A percentile compares a stretch with the other conserved stretches of the same genome.
phyloP scores from a whole-genome alignment of 2,329 filamentous ascomycete genomes.

The Verticillium nubilum region DNA sequence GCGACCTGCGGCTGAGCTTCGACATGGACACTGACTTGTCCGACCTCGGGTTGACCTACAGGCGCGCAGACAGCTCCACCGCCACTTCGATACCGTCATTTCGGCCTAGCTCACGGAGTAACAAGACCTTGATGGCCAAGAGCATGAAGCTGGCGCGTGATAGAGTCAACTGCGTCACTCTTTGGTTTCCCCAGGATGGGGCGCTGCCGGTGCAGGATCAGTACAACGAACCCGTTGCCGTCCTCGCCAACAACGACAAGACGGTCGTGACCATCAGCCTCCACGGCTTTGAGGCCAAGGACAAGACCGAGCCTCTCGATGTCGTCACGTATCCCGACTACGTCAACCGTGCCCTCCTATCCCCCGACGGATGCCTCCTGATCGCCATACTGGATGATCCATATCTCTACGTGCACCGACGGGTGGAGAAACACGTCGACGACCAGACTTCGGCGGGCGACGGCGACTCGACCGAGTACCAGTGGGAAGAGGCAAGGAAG shows the following conservation, averaged over 20 bases:
- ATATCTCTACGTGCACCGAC: conserved; percentile 75
- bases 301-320: conserved; percentile 54
- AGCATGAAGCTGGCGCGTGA: conserved; percentile 52
- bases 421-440: conserved; percentile 32
- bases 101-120: neutral
- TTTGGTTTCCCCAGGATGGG: conserved; percentile 49
- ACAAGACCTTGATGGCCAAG: conserved; percentile 40
- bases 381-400: conserved; percentile 85
- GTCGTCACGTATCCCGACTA: conserved; percentile 71
- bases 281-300: conserved; percentile 44
- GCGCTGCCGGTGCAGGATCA: conserved; percentile 22
- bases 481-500: conserved; percentile 46
- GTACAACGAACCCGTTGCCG: conserved; percentile 54
- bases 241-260: conserved; percentile 86
- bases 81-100: conserved; percentile 21
- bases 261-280: conserved; percentile 82
- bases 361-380: conserved; percentile 76
- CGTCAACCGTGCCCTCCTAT: conserved; percentile 93
- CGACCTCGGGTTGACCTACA: conserved; percentile 15
- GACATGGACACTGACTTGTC: conserved; percentile 18
- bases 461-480: conserved; percentile 25
- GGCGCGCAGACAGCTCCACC: conserved; percentile 22
- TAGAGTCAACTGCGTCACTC: conserved; percentile 61
- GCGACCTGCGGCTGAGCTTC: neutral
- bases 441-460: conserved; percentile 13